A percentile compares a stretch with the other conserved stretches of the same genome.
Evolutionary conservation across 176 grass and related monocot genomes (phyloP).

Genomic region (Thalia dealbata): DNA sequence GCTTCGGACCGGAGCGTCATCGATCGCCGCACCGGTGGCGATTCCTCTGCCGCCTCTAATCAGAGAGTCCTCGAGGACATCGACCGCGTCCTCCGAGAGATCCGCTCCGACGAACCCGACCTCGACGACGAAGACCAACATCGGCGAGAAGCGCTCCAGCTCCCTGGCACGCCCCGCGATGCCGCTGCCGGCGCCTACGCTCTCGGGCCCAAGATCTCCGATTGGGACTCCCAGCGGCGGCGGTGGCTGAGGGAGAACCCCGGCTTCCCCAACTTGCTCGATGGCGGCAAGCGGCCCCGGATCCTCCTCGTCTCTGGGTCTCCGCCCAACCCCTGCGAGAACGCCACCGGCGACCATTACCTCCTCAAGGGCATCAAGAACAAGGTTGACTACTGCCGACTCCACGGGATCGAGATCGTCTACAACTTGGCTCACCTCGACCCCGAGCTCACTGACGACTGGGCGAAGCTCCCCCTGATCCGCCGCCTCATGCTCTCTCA

Average conservation of each 20-base stretch:
- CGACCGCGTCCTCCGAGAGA: slow-evolving; percentile 44
- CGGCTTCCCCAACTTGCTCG: slow-evolving; percentile 36
- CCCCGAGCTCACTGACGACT: slow-evolving; percentile 38
- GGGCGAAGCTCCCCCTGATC: slow-evolving; percentile 56
- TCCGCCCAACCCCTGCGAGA: slow-evolving; percentile 41
- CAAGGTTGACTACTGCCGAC: slow-evolving; percentile 69
- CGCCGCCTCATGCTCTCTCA: slow-evolving; percentile 65
- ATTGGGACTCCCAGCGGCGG: slow-evolving; percentile 46
- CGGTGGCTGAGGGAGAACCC: slow-evolving; percentile 41
- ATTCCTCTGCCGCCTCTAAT: background rate
- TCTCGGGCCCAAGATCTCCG: slow-evolving; percentile 33
- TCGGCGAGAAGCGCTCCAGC: background rate
- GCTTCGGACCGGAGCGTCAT: slow-evolving; percentile 6
- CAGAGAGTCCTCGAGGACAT: slow-evolving; percentile 25
- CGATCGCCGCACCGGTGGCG: slow-evolving; percentile 14
- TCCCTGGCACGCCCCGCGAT: too few species aligned
- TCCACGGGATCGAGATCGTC: slow-evolving; percentile 56
- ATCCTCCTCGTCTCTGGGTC: slow-evolving; percentile 57
- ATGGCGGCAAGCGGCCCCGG: slow-evolving; percentile 23
- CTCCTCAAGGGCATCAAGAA: slow-evolving; percentile 58
- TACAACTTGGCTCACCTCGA: slow-evolving; percentile 42
- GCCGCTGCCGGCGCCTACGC: slow-evolving; percentile 17
- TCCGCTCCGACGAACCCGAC: slow-evolving; percentile 25
- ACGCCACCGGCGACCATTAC: slow-evolving; percentile 43
- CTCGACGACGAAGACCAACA: slow-evolving; percentile 13